phyloP scores from a whole-genome alignment of 2,329 filamentous ascomycete genomes.

The Ustulina deusta region DNA sequence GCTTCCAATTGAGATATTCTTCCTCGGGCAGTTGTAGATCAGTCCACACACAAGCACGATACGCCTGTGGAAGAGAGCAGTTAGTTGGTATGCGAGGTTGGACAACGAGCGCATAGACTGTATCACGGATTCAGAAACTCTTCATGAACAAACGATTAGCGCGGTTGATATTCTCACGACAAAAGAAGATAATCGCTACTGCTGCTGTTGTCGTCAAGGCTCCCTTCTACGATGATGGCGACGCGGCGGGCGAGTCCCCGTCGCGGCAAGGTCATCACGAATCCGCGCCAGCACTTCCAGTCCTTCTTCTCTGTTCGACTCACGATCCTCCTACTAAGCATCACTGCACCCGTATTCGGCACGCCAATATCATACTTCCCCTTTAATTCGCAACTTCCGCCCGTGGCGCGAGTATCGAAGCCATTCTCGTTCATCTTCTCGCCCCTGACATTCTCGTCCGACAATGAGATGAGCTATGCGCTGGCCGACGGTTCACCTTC shows the following conservation, averaged over 20 bases:
- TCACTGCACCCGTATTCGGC: constrained; percentile 49
- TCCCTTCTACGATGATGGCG: constrained; percentile 27
- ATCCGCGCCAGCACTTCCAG: background rate
- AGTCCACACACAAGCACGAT: constrained; percentile 11
- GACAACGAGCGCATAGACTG: constrained; percentile 1
- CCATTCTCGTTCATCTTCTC: constrained; percentile 80
- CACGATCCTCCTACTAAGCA: constrained; percentile 41
- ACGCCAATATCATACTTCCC: constrained; percentile 71
- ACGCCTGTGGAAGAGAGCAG: constrained; percentile 17
- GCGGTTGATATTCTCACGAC: constrained; percentile 18
- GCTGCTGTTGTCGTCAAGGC: background rate
- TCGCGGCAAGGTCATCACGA: constrained; percentile 17
- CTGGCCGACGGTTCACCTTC: constrained; percentile 70
- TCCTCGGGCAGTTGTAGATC: constrained; percentile 2
- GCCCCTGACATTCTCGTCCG: constrained; percentile 77
- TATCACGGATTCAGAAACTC: background rate
- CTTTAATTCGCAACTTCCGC: constrained; percentile 85
- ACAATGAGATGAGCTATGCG: constrained; percentile 71
- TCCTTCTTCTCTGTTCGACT: constrained; percentile 13
- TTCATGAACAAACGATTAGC: background rate
- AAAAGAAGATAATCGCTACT: constrained; percentile 13
- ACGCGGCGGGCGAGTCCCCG: constrained; percentile 27
- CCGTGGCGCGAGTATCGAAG: constrained; percentile 76
- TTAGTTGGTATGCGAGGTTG: background rate
- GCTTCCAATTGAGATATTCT: constrained; percentile 24